A percentile compares a stretch with the other conserved stretches of the same genome.
Conservation (phyloP, 1,284 basidiomycete genomes). For the Rhizoctonia solani region DNA sequence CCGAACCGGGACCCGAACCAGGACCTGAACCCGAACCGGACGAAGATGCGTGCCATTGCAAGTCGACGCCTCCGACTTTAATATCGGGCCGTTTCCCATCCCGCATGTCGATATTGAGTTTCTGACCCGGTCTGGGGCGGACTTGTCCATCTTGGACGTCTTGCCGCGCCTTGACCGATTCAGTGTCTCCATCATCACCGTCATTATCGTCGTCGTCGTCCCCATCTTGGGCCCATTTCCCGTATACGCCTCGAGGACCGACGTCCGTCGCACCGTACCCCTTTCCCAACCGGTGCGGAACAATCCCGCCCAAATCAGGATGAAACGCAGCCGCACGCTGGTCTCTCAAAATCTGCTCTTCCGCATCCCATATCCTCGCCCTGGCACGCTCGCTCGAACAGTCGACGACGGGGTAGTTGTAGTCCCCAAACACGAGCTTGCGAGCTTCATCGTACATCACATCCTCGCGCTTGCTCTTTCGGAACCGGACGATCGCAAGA, state of each 20-base stretch:
- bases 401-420: slow-evolving; percentile 88
- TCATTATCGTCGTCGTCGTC: neutral
- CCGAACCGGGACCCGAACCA: slow-evolving; percentile 7
- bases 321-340: slow-evolving; percentile 72
- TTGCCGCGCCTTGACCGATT: neutral
- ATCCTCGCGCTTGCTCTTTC: slow-evolving; percentile 62
- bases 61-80: slow-evolving; percentile 47
- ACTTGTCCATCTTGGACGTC: slow-evolving; percentile 1
- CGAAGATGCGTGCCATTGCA: slow-evolving; percentile 54
- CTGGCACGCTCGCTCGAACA: slow-evolving; percentile 75
- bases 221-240: slow-evolving; percentile 28
- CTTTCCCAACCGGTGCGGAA: slow-evolving; percentile 40
- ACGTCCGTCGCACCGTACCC: slow-evolving; percentile 60
- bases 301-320: slow-evolving; percentile 42
- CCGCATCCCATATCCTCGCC: slow-evolving; percentile 68
- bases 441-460: slow-evolving; percentile 70
- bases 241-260: slow-evolving; percentile 37
- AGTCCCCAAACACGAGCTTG: slow-evolving; percentile 86
- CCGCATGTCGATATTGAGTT: slow-evolving; percentile 38
- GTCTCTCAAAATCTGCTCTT: slow-evolving; percentile 68
- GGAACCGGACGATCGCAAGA: slow-evolving; percentile 48
- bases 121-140: slow-evolving; percentile 36
- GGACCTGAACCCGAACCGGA: slow-evolving; percentile 37
- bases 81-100: slow-evolving; percentile 42
- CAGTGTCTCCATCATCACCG: too few relatives aligned